Evolutionary conservation across 2,329 filamentous ascomycete species (phyloP).

Genomic region (Exophiala calicioides): DNA sequence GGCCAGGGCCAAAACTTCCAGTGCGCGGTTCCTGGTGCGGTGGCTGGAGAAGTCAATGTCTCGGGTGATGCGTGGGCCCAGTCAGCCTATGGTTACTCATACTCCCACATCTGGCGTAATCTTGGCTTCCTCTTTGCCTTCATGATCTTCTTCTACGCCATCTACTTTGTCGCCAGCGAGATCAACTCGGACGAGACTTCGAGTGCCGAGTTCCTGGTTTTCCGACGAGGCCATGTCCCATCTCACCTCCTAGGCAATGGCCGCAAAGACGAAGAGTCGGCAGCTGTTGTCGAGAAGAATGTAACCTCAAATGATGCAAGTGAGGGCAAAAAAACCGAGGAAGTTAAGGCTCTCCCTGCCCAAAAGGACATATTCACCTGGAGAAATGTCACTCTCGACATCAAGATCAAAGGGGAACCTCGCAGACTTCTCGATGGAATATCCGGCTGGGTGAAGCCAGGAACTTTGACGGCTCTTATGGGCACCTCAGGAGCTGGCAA

Average conservation of each 20-base stretch:
- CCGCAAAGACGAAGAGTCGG: slow-evolving; percentile 26
- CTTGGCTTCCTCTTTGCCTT: slow-evolving; percentile 69
- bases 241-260: slow-evolving; percentile 39
- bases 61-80: slow-evolving; percentile 64
- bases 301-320: slow-evolving; percentile 33
- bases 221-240: slow-evolving; percentile 67
- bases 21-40: slow-evolving; percentile 53
- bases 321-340: slow-evolving; percentile 49
- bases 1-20: slow-evolving; percentile 74
- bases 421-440: slow-evolving; percentile 58
- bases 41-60: slow-evolving; percentile 56
- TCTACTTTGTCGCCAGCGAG: slow-evolving; percentile 67
- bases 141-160: slow-evolving; percentile 61
- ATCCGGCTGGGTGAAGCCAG: slow-evolving; percentile 57
- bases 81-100: slow-evolving; percentile 58
- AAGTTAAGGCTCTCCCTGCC: slow-evolving; percentile 34
- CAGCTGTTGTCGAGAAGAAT: slow-evolving; percentile 25
- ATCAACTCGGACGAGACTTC: slow-evolving; percentile 66
- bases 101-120: slow-evolving; percentile 66
- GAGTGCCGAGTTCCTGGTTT: slow-evolving; percentile 75
- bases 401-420: slow-evolving; percentile 59
- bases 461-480: slow-evolving; percentile 59
- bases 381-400: slow-evolving; percentile 58
- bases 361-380: slow-evolving; percentile 51
- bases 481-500: slow-evolving; percentile 66